Evolutionary conservation across 768 basidiomycete species (phyloP), one percentile per base, ranked within the genome.

Genomic region (Termitomyces sp.): DNA sequence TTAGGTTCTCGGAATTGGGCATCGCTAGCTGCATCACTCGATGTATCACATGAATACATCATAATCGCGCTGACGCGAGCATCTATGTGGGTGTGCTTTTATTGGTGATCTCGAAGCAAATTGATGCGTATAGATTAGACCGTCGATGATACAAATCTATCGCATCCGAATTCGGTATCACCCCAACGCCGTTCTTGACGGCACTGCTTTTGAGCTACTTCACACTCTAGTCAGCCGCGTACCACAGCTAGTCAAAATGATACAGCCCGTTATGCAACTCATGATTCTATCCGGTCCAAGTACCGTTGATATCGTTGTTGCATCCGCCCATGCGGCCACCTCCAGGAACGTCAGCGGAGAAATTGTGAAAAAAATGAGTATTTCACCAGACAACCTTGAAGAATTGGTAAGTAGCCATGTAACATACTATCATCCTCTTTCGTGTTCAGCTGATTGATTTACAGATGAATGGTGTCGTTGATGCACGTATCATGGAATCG

Each of bases 401-500:
- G 73, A 73, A 48, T 47, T 71, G 61, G 77, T 78, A 53, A 53
- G 69, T 71, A 26, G 26, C 28, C 9, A 28, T 18, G 18, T 40
- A 40, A 16, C 36, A 38, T 28, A 26, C 2, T 40, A 26, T 14
- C 38, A 14, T 26, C 5, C n/a, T 36, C 32, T 54, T 57, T 22
- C 36, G 42, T 56, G 22, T 49, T 43, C 44, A 55, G 28, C 30
- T 32, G 14, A 59, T 26, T 30, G 0, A 52, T 38, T 30, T 56
- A 18, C 57, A 79, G 78, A 74, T 72, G 67, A 72, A 77, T 58
- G 71, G 68, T 1, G 70, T 84, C 9, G 66, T 80, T 1, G 74
- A 72, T 9, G 59, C 80, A 18, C 73, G 70, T 18, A 73, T 85
- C 42, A 71, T 80, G 40, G 82, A 78, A 2, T 69, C 73, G 0